Conservation (phyloP, 805 yeast species). For the Maudiozyma bulderi region DNA sequence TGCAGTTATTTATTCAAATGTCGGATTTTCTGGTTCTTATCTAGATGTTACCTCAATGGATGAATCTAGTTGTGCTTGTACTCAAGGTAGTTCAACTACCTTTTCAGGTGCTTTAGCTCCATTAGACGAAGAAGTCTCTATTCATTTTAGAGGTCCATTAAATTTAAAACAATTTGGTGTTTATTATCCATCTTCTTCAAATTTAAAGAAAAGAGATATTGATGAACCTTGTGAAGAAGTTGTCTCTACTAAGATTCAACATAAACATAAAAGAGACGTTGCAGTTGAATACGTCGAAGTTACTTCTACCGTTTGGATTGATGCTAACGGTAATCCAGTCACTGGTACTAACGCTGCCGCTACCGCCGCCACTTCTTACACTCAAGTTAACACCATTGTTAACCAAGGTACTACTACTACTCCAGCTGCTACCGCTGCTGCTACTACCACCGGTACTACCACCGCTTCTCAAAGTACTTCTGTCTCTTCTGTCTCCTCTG, state of each 20-base stretch:
- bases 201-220: constrained; percentile 36
- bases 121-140: constrained; percentile 56
- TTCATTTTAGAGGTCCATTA: constrained; percentile 73
- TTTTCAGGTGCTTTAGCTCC: constrained; percentile 65
- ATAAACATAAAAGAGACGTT: constrained; percentile 50
- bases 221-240: constrained; percentile 27
- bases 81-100: constrained; percentile 39
- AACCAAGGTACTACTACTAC: constrained; percentile 8
- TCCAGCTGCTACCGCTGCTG: constrained; percentile 6
- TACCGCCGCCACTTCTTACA: constrained; percentile 10
- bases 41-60: constrained; percentile 73
- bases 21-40: constrained; percentile 84
- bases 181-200: constrained; percentile 53
- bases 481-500: constrained; percentile 33
- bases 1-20: constrained; percentile 56
- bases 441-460: constrained; percentile 19
- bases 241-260: constrained; percentile 15
- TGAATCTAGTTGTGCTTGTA: constrained; percentile 57
- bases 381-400: constrained; percentile 7
- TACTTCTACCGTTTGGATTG: constrained; percentile 68
- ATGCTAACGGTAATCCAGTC: constrained; percentile 39
- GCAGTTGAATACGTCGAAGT: constrained; percentile 60
- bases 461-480: constrained; percentile 29
- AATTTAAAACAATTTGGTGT: constrained; percentile 66
- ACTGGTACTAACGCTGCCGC: constrained; percentile 12